Percentiles rank a stretch among this genome's conserved stretches.
These are phyloP conservation scores for Prunus mira DNA, from an alignment of 306 rosid genomes.

Conservation along the genomic window DNA sequence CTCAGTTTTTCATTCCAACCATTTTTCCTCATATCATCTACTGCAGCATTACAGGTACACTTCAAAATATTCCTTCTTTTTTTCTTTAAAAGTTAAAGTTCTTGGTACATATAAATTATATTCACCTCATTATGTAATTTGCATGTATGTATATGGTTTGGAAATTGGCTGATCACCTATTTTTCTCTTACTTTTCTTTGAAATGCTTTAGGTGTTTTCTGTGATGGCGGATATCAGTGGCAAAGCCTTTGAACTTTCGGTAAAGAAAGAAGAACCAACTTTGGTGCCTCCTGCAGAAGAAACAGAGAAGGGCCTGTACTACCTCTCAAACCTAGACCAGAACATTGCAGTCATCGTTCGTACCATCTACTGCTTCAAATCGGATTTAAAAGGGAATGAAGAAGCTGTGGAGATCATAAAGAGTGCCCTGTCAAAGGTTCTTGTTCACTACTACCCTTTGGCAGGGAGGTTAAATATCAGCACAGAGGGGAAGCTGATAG, in stretches of 20 bases:
- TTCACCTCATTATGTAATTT: not conserved
- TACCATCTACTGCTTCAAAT: conserved; percentile 60
- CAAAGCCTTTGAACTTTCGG: conserved; percentile 27
- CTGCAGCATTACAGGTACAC: not conserved
- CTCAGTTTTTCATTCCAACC: conserved; percentile 2
- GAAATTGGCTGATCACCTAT: not conserved
- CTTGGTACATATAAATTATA: not conserved
- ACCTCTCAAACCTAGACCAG: conserved; percentile 81
- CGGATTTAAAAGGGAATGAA: conserved; percentile 52
- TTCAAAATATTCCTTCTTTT: not conserved
- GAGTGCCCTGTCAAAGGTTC: conserved; percentile 55
- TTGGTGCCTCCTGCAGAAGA: conserved; percentile 50
- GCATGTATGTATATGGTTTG: not conserved
- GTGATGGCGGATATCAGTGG: conserved; percentile 31
- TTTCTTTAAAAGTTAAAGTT: not conserved
- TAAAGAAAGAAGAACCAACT: conserved; percentile 49
- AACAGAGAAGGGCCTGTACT: conserved; percentile 64
- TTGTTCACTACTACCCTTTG: conserved; percentile 67
- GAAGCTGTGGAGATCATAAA: conserved; percentile 48
- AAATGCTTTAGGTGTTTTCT: conserved; percentile 5
- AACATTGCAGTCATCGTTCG: conserved; percentile 58
- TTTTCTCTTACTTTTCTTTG: not conserved
- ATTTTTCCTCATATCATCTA: not conserved
- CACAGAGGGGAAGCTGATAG: conserved; percentile 71
- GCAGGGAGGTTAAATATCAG: conserved; percentile 59